Conservation (phyloP, 768 basidiomycete genomes). For the Trametes sanguinea region DNA sequence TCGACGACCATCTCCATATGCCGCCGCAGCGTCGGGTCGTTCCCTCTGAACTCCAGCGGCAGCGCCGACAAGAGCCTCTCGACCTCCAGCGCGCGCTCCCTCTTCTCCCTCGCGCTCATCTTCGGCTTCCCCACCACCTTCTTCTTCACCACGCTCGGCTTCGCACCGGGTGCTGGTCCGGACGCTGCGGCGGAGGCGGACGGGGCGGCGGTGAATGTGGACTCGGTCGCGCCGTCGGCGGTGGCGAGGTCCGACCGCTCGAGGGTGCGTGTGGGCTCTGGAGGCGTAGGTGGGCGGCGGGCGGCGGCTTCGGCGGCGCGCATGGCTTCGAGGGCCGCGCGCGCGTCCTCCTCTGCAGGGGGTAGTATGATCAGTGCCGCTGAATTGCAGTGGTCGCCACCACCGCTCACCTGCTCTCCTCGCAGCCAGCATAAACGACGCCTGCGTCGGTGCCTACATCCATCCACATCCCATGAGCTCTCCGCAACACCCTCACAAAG, state of each 20-base stretch:
- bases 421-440: constrained; percentile 20
- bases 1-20: constrained; percentile 83
- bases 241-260: constrained; percentile 33
- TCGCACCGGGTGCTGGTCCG: constrained; percentile 43
- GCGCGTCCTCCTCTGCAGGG: constrained; percentile 57
- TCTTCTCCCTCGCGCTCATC: constrained; percentile 78
- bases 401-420: constrained; percentile 17
- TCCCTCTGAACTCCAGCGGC: constrained; percentile 89
- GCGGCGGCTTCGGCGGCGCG: constrained; percentile 37
- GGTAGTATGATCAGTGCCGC: not conserved
- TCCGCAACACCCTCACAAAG: not conserved
- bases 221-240: constrained; percentile 37
- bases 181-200: constrained; percentile 34
- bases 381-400: not conserved
- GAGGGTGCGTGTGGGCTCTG: constrained; percentile 30
- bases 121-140: constrained; percentile 57
- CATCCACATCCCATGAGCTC: not conserved
- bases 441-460: constrained; percentile 25
- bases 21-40: constrained; percentile 77
- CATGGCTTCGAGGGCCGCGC: constrained; percentile 55
- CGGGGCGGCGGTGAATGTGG: constrained; percentile 27
- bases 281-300: constrained; percentile 31
- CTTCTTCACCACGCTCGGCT: constrained; percentile 45
- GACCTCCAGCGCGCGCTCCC: constrained; percentile 69
- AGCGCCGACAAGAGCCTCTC: constrained; percentile 75